Base-by-base conservation (phyloP, 78 protist genomes). In the Dictyostelium capitatum region DNA sequence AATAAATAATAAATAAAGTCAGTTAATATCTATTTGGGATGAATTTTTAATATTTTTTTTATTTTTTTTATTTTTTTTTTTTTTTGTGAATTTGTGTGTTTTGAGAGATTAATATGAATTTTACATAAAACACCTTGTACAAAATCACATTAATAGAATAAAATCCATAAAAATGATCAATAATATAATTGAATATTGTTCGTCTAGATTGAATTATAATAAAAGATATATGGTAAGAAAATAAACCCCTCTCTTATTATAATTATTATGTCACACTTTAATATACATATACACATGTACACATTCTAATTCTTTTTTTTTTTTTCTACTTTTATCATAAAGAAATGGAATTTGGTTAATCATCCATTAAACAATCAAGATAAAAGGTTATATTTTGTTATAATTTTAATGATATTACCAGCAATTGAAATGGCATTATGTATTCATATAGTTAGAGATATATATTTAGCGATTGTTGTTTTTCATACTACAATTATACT, bases 261-360 rank as follows among this genome's bases (percentile, higher is more conserved):
- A n/a, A 51, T 51, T 51, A 14, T 12, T 8, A 51, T 51, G 1
- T 51, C 43, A 51, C 4, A 51, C 15, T 51, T 14, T 12, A 51
- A 51, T 14, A 14, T 51, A 14, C 4, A 12, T 51, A 14, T 51
- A 51, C 8, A 48, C 5, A 48, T 48, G 8, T 9, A 51, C n/a
- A 0, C 4, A 51, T 51, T 4, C 15, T 51, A 51, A 51, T 4
- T 65, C 28, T 65, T 30, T 65, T 30, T 10, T 64, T 64, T 28
- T 11, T 64, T 64, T 64, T 28, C 2, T 64, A n/a, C 14, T 51
- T 51, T 53, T 15, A 53, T 53, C 23, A 53, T 9, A 65, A 15
- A 83, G 90, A 50, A 70, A 72, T 83, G 90, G 90, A 37, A 83
- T n/a, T 47, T 83, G 41, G 25, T 19, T 4, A 32, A 50, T 32